Evolutionary conservation across 306 rosid species (phyloP), one percentile per base, ranked within the genome.

Genomic region (Malus sieversii): DNA sequence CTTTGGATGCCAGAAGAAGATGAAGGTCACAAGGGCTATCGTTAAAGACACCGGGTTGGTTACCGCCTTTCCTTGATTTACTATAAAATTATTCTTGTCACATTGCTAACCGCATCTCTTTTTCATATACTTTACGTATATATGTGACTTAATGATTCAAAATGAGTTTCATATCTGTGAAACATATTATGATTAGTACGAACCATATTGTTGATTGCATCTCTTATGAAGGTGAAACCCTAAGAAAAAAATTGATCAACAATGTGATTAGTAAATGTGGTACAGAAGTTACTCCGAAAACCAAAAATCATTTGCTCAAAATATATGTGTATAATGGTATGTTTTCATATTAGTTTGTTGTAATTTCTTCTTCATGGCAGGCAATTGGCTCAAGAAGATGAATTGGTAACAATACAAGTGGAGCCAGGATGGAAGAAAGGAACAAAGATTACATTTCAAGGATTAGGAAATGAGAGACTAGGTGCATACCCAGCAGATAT

Each of bases 361-460:
- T 20, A 35, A 66, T 32, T 20, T 6, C 20, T 55, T 66, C 66
- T 79, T 44, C 13, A 27, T 73, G 73, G 74, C 80, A 96, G 97
- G 83, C 75, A 52, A 64, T 69, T 86, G 27, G 76, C 62, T 46
- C 79, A 85, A 79, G 92, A 92, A 77, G 93, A 89, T 59, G 98
- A 96, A 51, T 10, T 76, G 53, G 5, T 92, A 32, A 87, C 88
- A 0, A 89, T 92, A 80, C 72, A 88, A 53, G 96, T 96, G 45
- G 73, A 89, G 72, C 98, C 99, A 0, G 98, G 99, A 74, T 96
- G 99, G 98, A 92, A 6, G 70, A 87, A 86, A 68, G 97, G 99
- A 53, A 96, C 99, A 18, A 90, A 76, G 82, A 86, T 96, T 33
- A 92, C 83, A 85, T 96, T 92, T 16, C 90, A 85, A 85, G 97